Conservation (phyloP, 352 stramenopile genomes). For the Elongisporangium senticosum region DNA sequence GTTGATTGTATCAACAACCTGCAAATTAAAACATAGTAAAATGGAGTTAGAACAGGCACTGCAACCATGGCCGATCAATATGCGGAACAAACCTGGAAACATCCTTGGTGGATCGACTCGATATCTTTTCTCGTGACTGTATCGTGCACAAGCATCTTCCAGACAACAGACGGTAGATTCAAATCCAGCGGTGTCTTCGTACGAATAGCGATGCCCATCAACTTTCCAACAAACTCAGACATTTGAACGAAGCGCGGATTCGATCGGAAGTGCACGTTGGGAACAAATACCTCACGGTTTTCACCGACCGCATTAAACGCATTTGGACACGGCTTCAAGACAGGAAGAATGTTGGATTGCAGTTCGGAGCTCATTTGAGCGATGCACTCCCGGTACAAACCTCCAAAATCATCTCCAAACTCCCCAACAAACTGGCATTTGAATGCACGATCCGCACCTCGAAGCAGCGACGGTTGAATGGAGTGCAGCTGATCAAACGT, state of each 20-base stretch:
- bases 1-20: constrained; percentile 86
- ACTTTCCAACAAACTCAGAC: constrained; percentile 92
- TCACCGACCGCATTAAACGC: constrained; percentile 73
- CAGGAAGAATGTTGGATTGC: constrained; percentile 73
- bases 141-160: constrained; percentile 90
- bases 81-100: constrained; percentile 42
- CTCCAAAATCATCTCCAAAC: constrained; percentile 88
- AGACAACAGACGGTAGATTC: constrained; percentile 89
- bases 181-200: constrained; percentile 91
- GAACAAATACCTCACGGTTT: constrained; percentile 86
- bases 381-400: constrained; percentile 86
- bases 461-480: constrained; percentile 80
- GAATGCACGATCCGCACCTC: constrained; percentile 84
- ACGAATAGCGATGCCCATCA: constrained; percentile 91
- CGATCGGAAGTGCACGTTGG: constrained; percentile 52
- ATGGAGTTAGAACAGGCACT: not conserved
- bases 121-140: constrained; percentile 74
- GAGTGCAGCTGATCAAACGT: constrained; percentile 81
- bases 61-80: too few species aligned
- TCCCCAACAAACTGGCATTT: constrained; percentile 90
- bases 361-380: constrained; percentile 85
- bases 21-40: not conserved
- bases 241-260: constrained; percentile 70
- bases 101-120: constrained; percentile 75
- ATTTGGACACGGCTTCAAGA: constrained; percentile 89